A percentile compares a stretch with the other conserved stretches of the same genome.
These are phyloP conservation scores for Periconia sp. DNA, from an alignment of 2,329 filamentous ascomycete species.

Conservation along the genomic window DNA sequence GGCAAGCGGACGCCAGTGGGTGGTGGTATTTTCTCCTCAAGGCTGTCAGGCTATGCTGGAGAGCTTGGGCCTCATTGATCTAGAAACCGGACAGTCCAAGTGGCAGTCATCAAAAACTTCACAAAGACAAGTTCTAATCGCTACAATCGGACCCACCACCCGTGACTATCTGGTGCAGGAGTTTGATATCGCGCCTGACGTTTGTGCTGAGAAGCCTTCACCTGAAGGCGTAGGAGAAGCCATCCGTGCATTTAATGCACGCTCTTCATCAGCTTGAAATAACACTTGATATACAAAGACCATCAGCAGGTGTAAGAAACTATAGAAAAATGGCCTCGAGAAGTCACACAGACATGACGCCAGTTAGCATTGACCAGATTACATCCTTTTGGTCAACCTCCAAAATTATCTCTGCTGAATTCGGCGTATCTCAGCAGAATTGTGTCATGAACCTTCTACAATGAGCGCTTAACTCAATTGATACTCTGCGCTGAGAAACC, in stretches of 20 bases:
- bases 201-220: constrained; percentile 80
- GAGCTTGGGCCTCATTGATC: constrained; percentile 51
- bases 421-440: no score
- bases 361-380: no score
- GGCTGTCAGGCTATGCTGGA: constrained; percentile 64
- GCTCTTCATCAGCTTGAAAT: background rate
- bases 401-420: no score
- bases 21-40: constrained; percentile 70
- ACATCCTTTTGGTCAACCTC: no score
- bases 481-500: no score
- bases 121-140: constrained; percentile 62
- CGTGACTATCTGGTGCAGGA: constrained; percentile 67
- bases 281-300: background rate
- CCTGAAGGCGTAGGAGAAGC: constrained; percentile 75
- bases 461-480: no score
- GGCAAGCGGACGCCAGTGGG: constrained; percentile 59
- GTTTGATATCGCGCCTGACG: constrained; percentile 71
- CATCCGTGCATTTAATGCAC: constrained; percentile 52
- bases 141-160: constrained; percentile 93
- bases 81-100: constrained; percentile 39
- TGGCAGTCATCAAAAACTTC: constrained; percentile 9
- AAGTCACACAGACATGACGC: no score
- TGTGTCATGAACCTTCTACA: no score
- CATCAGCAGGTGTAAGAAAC: no score
- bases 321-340: no score